Percentiles rank a stretch among this genome's conserved stretches.
Evolutionary conservation across 192 early-diverging fungal genomes (phyloP).

Genomic region (Martensiomyces pterosporus): DNA sequence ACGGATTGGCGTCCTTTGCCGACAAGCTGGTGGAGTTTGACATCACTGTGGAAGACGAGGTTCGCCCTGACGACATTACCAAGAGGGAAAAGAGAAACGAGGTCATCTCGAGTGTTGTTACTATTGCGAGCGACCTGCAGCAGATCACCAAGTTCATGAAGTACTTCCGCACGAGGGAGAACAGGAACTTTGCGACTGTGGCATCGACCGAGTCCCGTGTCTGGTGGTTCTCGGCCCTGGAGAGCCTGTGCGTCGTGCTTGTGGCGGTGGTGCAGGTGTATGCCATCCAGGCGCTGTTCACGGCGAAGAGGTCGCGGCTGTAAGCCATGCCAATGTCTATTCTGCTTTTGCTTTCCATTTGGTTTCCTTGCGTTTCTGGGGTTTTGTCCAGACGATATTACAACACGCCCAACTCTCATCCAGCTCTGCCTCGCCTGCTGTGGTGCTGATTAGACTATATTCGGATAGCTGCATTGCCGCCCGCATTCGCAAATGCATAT

Average conservation of each 20-base stretch:
- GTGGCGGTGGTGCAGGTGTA: constrained; percentile 93
- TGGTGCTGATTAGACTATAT: no score
- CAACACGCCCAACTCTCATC: no score
- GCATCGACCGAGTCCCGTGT: constrained; percentile 79
- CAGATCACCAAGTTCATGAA: constrained; percentile 78
- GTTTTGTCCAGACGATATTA: no score
- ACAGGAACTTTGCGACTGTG: constrained; percentile 88
- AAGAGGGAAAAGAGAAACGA: constrained; percentile 56
- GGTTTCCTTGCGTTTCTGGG: no score
- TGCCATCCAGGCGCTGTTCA: constrained; percentile 91
- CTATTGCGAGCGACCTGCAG: constrained; percentile 59
- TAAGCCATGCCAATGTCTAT: no score
- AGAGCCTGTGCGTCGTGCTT: constrained; percentile 71
- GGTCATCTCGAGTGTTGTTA: constrained; percentile 56
- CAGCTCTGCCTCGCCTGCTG: no score
- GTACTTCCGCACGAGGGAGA: constrained; percentile 86
- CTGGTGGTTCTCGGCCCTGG: constrained; percentile 87
- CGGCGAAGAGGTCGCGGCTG: constrained; percentile 54
- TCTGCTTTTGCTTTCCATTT: no score
- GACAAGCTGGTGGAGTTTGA: constrained; percentile 97
- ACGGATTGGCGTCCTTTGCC: constrained; percentile 88
- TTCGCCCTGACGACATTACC: constrained; percentile 55
- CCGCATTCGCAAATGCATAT: no score
- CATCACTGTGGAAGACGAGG: constrained; percentile 87
- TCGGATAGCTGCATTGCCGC: no score